Percentiles rank a stretch among this genome's conserved stretches.
Evolutionary conservation across 768 basidiomycete species (phyloP).

Genomic region (Russula olivacea): DNA sequence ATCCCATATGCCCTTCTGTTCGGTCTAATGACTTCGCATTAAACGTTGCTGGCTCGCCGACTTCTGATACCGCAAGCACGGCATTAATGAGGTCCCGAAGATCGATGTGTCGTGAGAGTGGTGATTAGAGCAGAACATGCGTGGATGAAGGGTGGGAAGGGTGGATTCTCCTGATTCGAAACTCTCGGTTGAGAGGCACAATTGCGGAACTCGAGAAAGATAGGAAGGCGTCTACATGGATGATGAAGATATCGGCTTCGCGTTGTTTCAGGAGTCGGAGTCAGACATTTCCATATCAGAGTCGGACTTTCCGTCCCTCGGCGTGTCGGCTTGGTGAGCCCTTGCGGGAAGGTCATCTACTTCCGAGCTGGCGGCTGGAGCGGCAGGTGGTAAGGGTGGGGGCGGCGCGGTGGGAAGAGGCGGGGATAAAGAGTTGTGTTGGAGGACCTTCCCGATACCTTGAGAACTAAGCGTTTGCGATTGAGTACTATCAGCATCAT

Average conservation of each 20-base stretch:
- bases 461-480: neutral
- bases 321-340: neutral
- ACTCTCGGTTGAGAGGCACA: neutral
- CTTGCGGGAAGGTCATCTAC: neutral
- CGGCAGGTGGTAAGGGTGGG: slow-evolving; percentile 3
- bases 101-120: neutral
- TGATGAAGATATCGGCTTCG: neutral
- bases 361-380: neutral
- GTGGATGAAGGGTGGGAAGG: neutral
- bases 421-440: neutral
- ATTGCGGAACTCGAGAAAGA: neutral
- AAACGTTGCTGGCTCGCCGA: neutral
- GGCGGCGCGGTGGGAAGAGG: slow-evolving; percentile 12
- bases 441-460: neutral
- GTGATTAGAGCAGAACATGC: neutral
- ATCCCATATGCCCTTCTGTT: neutral
- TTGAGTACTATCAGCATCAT: neutral
- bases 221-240: neutral
- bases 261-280: slow-evolving; percentile 22
- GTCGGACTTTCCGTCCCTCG: slow-evolving; percentile 25
- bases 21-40: neutral
- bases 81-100: neutral
- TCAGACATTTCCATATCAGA: slow-evolving; percentile 37
- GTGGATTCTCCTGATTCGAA: neutral
- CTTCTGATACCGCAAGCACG: neutral